Base-by-base conservation (phyloP, 495 filamentous ascomycete genomes). In the Cudoniella acicularis region DNA sequence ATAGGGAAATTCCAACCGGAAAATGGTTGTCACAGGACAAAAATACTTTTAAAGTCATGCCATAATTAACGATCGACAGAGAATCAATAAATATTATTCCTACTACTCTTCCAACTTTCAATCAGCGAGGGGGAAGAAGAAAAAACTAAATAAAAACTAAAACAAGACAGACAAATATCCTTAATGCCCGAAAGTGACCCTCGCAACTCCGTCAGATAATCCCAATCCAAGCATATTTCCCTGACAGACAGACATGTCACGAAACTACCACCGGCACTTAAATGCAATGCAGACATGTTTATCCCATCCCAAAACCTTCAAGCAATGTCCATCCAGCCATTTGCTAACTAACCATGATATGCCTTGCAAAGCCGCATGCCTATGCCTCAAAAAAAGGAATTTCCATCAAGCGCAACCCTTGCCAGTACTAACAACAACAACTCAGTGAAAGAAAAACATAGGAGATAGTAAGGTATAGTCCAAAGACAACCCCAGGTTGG, bases 201-300 rank as follows among this genome's bases (percentile, higher is more conserved):
- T 46, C 43, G 13, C 43, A 46, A 46, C 43, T 46, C 43, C 43
- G n/a, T 46, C 13, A 16, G 3, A n/a, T n/a, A 16, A 6, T 46
- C 6, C 13, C 43, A 46, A n/a, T 46, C 43, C n/a, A n/a, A n/a
- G n/a, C n/a, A n/a, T n/a, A n/a, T n/a, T n/a, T n/a, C n/a, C n/a
- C n/a, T n/a, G n/a, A n/a, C n/a, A n/a, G n/a, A n/a, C n/a, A n/a
- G n/a, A n/a, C n/a, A n/a, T n/a, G n/a, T n/a, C 43, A 46, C 43
- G 18, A 40, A n/a, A 46, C 43, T 16, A n/a, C 30, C 36, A 20
- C 52, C 20, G 2, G 40, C 3, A 42, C 4, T 45, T 24, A 43
- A 55, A 16, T 16, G 30, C 30, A 36, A 45, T 55, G 41, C 41
- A 55, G 21, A 55, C 11, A 24, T 45, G 52, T 55, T 9, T 46